Base-by-base conservation (phyloP, 352 stramenopile species). In the Thraustochytrium sp. region DNA sequence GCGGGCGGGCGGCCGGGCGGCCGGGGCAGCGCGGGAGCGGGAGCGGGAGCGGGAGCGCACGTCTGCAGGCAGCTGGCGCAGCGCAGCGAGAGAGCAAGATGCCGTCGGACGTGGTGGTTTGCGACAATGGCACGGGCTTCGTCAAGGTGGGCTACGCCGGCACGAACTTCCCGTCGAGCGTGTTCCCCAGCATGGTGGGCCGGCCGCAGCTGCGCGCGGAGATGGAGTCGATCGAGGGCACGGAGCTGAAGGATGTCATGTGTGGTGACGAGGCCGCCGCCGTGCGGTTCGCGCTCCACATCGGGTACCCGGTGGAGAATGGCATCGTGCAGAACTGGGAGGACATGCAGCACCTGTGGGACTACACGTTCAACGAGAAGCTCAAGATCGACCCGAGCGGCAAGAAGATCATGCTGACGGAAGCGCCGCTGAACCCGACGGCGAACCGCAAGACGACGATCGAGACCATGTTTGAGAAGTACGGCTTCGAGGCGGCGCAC, bases 301-400 rank as follows among this genome's bases (percentile, higher is more conserved):
- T 90, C 74, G 89, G 75, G 44, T 92, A 92, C 84, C 89, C 89
- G 4, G 93, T 98, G 34, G 93, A 98, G 86, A 97, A 98, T 86
- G 95, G 95, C 46, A 97, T 98, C 73, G 94, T 98, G 13, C 95
- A 95, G 87, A 97, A 97, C 89, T 98, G 95, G 95, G 93, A 97
- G 68, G 94, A 98, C 85, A 98, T 98, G 94, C 92, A 98, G 87
- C 93, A 97, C 82, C 88, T 98, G 38, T 98, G 95, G 95, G 94
- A 98, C 87, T 97, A 98, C 88, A 97, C 93, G 62, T 98, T 98
- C 87, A 89, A 94, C 72, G 93, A 97, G 77, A 94, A 88, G 37
- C 53, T 88, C 54, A 75, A 80, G 38, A 87, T 89, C 63, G 76
- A 86, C 56, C 85, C 87, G 26, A 83, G 76, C 48, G 91, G 91